Evolutionary conservation across 208 protist species (phyloP).

Genomic region (Crithidia sp.): DNA sequence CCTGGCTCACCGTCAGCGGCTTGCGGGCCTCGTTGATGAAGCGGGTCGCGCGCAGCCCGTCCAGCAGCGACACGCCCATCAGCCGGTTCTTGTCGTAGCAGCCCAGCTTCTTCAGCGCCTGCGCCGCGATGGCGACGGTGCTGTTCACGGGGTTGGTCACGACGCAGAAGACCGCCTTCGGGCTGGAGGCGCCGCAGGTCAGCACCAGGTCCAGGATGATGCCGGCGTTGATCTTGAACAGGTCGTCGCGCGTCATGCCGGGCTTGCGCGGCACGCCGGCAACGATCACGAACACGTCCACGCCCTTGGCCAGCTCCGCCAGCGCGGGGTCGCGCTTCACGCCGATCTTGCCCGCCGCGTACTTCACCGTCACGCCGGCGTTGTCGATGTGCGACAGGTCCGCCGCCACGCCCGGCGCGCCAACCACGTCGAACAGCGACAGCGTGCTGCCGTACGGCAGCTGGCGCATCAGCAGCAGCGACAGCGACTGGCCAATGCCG

Average conservation of each 20-base stretch:
- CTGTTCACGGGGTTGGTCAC: constrained; percentile 98
- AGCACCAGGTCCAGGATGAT: constrained; percentile 93
- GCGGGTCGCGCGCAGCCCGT: constrained; percentile 91
- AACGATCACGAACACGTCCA: constrained; percentile 94
- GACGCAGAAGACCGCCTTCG: constrained; percentile 92
- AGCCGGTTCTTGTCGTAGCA: constrained; percentile 90
- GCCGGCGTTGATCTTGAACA: constrained; percentile 96
- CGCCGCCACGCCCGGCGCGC: constrained; percentile 92
- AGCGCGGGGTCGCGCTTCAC: constrained; percentile 72
- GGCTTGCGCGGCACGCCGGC: constrained; percentile 97
- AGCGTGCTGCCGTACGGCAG: constrained; percentile 84
- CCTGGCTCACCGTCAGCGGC: constrained; percentile 46
- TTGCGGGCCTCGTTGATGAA: constrained; percentile 90
- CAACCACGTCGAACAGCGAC: constrained; percentile 92
- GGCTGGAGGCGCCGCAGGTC: constrained; percentile 81
- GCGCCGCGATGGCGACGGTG: constrained; percentile 94
- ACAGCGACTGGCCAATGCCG: constrained; percentile 90
- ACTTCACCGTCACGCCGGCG: constrained; percentile 78
- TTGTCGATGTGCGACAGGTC: constrained; percentile 94
- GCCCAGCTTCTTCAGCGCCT: constrained; percentile 91
- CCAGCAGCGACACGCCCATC: constrained; percentile 93
- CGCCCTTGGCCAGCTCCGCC: constrained; percentile 68
- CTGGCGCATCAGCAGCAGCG: constrained; percentile 82
- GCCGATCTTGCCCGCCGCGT: constrained; percentile 70
- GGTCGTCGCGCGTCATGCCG: constrained; percentile 97